Conservation (phyloP, 257 asterid species). For the Mitragyna speciosa region DNA sequence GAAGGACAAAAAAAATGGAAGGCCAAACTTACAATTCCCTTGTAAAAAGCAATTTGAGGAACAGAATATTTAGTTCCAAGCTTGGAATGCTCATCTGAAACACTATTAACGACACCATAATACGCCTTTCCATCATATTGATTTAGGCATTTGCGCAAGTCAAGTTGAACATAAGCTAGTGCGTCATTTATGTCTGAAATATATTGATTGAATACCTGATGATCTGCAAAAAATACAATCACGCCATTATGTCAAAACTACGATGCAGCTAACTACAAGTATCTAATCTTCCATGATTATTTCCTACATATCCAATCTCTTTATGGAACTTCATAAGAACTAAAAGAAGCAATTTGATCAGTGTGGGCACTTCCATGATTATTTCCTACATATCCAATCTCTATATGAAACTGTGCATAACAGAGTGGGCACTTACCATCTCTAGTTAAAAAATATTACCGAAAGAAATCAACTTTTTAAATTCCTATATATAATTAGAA, state of each 20-base stretch:
- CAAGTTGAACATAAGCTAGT: conserved; percentile 66
- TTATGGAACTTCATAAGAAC: not conserved
- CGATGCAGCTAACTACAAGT: not conserved
- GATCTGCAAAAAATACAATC: conserved; percentile 29
- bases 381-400: too few species aligned
- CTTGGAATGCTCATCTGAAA: conserved; percentile 79
- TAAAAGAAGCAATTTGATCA: not conserved
- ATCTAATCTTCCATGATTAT: not conserved
- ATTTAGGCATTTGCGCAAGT: conserved; percentile 71
- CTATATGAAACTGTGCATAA: not conserved
- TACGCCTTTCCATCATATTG: conserved; percentile 71
- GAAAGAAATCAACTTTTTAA: not conserved
- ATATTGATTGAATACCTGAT: conserved; percentile 51
- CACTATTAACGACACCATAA: conserved; percentile 84
- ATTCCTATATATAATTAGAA: not conserved
- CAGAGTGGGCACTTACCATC: not conserved
- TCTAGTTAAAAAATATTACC: not conserved
- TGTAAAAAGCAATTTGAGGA: conserved; percentile 92
- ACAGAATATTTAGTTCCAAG: conserved; percentile 78
- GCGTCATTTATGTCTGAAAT: conserved; percentile 67
- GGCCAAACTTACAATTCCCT: conserved; percentile 67
- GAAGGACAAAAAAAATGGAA: not conserved
- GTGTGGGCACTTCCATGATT: too few species aligned
- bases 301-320: not conserved
- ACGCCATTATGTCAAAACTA: not conserved